Percentiles rank a stretch among this genome's conserved stretches.
phyloP scores from a whole-genome alignment of 2,329 filamentous ascomycete species.

The Sphaerulina populicola region DNA sequence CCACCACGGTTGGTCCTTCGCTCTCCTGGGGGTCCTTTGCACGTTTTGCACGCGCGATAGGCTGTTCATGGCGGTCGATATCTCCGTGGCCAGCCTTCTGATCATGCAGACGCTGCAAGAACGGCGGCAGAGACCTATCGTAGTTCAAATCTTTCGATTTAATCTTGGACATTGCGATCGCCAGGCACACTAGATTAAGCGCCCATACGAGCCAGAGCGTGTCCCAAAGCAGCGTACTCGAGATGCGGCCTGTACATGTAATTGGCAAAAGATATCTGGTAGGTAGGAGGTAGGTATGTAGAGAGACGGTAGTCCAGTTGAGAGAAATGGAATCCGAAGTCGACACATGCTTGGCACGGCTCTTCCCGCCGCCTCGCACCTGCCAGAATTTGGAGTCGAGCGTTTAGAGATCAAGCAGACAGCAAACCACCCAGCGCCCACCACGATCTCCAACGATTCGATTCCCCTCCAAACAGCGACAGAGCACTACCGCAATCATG shows the following conservation, averaged over 20 bases:
- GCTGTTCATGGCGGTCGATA: slow-evolving; percentile 39
- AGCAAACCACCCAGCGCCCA: slow-evolving; percentile 6
- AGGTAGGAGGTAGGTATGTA: not conserved
- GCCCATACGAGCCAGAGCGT: not conserved
- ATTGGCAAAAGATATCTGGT: too few species aligned
- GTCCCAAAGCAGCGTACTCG: not conserved
- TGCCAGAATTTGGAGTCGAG: slow-evolving; percentile 4
- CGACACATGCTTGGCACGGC: too few species aligned
- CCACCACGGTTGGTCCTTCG: slow-evolving; percentile 67
- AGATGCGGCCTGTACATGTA: too few species aligned
- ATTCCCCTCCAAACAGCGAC: slow-evolving; percentile 2
- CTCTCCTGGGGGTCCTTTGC: slow-evolving; percentile 61
- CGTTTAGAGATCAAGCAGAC: not conserved
- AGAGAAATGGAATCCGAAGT: not conserved
- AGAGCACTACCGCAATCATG: slow-evolving; percentile 50
- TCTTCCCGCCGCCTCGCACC: not conserved
- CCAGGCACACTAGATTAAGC: not conserved
- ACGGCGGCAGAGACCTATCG: slow-evolving; percentile 45
- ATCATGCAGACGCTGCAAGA: slow-evolving; percentile 43
- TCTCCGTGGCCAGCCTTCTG: slow-evolving; percentile 45
- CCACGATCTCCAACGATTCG: slow-evolving; percentile 10
- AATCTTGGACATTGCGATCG: slow-evolving; percentile 42
- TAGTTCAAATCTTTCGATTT: slow-evolving; percentile 60
- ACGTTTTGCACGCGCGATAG: slow-evolving; percentile 40
- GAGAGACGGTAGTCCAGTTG: not conserved